Base-by-base conservation (phyloP, 106 monocot genomes). In the Phalaenopsis aphrodite region DNA sequence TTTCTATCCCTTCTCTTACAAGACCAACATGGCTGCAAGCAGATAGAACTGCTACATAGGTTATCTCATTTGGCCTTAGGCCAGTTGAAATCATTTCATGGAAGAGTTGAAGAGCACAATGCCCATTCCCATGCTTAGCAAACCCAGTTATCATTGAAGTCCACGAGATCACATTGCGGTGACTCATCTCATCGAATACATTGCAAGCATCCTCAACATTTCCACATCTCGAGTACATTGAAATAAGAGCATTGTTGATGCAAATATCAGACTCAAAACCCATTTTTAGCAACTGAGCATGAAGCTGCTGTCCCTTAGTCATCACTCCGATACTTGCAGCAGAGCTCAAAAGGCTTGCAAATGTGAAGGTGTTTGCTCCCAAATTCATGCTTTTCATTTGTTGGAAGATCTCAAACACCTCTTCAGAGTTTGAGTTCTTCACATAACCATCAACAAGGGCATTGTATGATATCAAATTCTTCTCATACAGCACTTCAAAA, bases 171-270 rank as follows among this genome's bases (percentile, higher is more conserved):
- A 91, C 82, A 80, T 97, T 97, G 17, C 56, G 80, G 1, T 83
- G 46, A 8, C 8, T 41, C 92, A 92, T 89, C 39, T 87, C 81
- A 24, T 61, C 37, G 16, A 97, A 97, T 24, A 82, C 86, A 18
- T 10, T 45, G 56, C 81, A 74, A 21, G 96, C 96, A 78, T 91
- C 91, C 11, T 91, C 90, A 14, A 90, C 67, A 74, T 86, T 83
- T 12, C 96, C 96, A 79, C 93, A 91, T 64, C 83, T 93, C 11
- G 90, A 93, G 49, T 95, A 95, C 95, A 95, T 93, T 8, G 92
- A 88, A 30, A 95, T 68, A 49, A 96, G 91, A n/a, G 95, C 89
- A 67, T 91, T 96, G 17, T 79, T 41, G 41, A 93, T 83, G 36
- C 84, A 67, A 39, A 21, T 82, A 81, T 91, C 93, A 4, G 57